Evolutionary conservation across 805 yeast species (phyloP), one percentile per base, ranked within the genome.

Genomic region (Candida orba): DNA sequence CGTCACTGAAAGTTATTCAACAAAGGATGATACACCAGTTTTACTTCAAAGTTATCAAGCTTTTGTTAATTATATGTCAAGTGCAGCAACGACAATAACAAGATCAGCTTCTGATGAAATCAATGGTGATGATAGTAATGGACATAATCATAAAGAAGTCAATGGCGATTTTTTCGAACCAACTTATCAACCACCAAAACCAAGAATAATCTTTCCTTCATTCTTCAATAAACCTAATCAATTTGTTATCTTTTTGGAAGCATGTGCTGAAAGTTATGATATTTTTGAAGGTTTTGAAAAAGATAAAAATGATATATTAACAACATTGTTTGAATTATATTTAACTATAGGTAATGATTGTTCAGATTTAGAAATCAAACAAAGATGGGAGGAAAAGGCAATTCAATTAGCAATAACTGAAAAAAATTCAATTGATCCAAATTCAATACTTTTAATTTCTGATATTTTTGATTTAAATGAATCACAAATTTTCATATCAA

Each of bases 181-280:
- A 14, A 84, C 93, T 0, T 93, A 93, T 60, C 81, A 82, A 41
- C 96, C 98, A 2, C 99, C 99, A 4, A 74, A 81, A 41, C 98
- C 98, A 7, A 73, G 89, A 37, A 69, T 91, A 34, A 85, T 91
- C 1, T 93, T 88, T 58, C 81, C 91, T 2, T 79, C 95, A 2
- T 93, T 93, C 60, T 78, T 85, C n/a, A 76, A 81, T 51, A 87
- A 84, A 58, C 89, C 93, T 0, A 76, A 81, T 56, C 93, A 90
- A 57, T 91, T 93, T 70, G 93, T 90, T 23, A 84, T 86, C 8
- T 93, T 93, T 50, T 63, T 93, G 44, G 99, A 93, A 59, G 97
- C 98, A 0, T 88, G 96, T 53, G 64, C 89, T 14, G 86, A 82
- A 52, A 73, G 84, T 12, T 85, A 85, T 57, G 89, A 82, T 43